Evolutionary conservation across 805 yeast species (phyloP).

Genomic region (Komagataella pastoris): DNA sequence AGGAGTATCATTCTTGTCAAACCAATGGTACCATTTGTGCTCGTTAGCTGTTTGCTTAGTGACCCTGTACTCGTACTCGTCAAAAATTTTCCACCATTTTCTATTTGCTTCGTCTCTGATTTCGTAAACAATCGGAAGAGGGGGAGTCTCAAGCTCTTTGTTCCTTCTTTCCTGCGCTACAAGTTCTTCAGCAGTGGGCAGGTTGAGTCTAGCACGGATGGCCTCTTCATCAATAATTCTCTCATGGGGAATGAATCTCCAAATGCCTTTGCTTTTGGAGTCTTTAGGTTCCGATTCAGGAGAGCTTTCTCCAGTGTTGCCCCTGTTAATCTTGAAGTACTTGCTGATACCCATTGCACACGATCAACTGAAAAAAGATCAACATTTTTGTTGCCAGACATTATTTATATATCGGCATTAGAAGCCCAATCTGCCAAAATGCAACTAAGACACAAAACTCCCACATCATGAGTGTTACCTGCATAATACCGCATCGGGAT

Average conservation of each 20-base stretch:
- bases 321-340: not conserved
- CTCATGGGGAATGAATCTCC: not conserved
- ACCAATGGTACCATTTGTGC: constrained; percentile 43
- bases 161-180: not conserved
- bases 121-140: constrained; percentile 13
- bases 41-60: constrained; percentile 17
- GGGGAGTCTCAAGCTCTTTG: not conserved
- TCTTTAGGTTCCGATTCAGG: not conserved
- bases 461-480: not conserved
- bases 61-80: constrained; percentile 48
- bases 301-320: not conserved
- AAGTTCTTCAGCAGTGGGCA: not conserved
- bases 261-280: not conserved
- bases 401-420: not conserved
- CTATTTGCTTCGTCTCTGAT: constrained; percentile 40
- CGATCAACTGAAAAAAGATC: not conserved
- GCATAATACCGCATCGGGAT: not conserved
- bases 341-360: not conserved
- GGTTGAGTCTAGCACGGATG: not conserved
- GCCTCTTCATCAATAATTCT: not conserved
- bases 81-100: constrained; percentile 42
- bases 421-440: not conserved
- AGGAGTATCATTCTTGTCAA: constrained; percentile 32
- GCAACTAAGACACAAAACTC: not conserved
- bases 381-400: not conserved